Evolutionary conservation across 345 rosid species (phyloP), one percentile per base, ranked within the genome.

Genomic region (Pseudoturritis turrita): DNA sequence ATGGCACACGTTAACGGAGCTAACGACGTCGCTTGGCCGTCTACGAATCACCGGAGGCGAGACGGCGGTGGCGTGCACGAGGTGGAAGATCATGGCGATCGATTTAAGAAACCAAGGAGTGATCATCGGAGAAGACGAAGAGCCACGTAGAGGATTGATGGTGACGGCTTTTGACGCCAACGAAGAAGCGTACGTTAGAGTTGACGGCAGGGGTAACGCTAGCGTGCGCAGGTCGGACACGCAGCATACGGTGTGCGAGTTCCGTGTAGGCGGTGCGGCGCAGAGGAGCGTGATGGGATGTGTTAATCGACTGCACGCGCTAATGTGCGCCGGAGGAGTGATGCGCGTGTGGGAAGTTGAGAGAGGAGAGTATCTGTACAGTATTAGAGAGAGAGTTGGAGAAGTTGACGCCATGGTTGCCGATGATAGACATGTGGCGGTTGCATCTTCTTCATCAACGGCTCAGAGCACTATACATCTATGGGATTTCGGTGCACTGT

Each of bases 401-500:
- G 90, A 80, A 8, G 82, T 85, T 2, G 84, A 69, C 9, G 96
- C 89, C 0, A 75, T 91, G 4, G 90, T 80, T 35, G 89, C 86
- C 0, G 80, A 86, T 26, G 96, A 89, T 7, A 79, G 94, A 62
- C 85, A 95, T 79, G 90, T 95, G 83, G 97, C 88, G 4, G 98
- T 79, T n/a, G 79, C 82, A 4, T 58, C 78, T 8, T 37, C 69
- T n/a, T 45, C 76, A 62, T 57, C 86, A 3, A 61, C 68, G 26
- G 59, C 51, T 11, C 88, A 79, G 46, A 69, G 79, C 19, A 46
- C 60, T 0, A 81, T 95, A 77, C 92, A 91, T 61, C 66, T 95
- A 7, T 95, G 99, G 99, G 92, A 95, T 80, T 91, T 89, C 31
- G 96, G 99, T 39, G 95, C 77, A 39, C 74, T 71, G 78, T 75